These are phyloP conservation scores for Quercus cerris DNA, from an alignment of 306 rosid genomes.

Conservation along the genomic window DNA sequence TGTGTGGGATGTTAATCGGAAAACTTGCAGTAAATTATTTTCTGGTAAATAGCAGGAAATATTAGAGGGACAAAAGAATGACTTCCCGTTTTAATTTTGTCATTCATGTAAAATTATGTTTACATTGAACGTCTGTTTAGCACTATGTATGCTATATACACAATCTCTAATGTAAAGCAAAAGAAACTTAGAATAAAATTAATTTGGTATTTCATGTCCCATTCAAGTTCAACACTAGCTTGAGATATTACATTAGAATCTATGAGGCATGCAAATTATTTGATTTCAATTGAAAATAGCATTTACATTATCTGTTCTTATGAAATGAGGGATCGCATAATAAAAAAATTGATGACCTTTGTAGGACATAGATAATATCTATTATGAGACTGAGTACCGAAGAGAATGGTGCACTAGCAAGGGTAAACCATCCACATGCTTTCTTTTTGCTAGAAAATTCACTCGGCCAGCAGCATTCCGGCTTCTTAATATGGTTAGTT, in stretches of 20 bases:
- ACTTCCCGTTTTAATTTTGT: neutral
- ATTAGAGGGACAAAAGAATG: neutral
- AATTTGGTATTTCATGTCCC: neutral
- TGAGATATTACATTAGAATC: neutral
- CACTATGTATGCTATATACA: neutral
- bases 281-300: slow-evolving; percentile 4
- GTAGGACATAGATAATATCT: slow-evolving; percentile 86
- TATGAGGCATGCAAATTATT: neutral
- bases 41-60: neutral
- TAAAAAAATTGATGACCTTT: slow-evolving; percentile 15
- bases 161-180: neutral
- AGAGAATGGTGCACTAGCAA: slow-evolving; percentile 95
- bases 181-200: neutral
- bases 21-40: no score
- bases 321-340: slow-evolving; percentile 3
- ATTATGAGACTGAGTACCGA: slow-evolving; percentile 90
- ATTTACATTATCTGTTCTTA: neutral
- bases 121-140: neutral
- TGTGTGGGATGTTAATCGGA: no score
- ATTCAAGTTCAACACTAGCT: neutral
- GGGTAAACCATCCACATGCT: slow-evolving; percentile 85
- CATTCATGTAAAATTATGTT: neutral
- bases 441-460: slow-evolving; percentile 92
- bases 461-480: slow-evolving; percentile 90
- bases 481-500: slow-evolving; percentile 78